These are phyloP conservation scores for Yarrowia porcina DNA, from an alignment of 805 yeast species.

Conservation along the genomic window DNA sequence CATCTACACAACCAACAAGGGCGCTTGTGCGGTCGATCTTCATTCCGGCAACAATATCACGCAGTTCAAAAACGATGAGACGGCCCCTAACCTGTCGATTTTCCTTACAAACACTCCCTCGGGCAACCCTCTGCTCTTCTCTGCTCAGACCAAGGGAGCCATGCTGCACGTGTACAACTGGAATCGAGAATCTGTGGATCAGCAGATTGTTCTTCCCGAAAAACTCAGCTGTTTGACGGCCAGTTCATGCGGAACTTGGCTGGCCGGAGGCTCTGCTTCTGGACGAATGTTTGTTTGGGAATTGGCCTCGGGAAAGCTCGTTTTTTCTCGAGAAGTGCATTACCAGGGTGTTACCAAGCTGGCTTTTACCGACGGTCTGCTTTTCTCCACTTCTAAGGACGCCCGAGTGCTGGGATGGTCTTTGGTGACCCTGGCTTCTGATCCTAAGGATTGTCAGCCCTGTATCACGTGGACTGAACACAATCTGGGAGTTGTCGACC, in stretches of 20 bases:
- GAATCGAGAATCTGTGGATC: slow-evolving; percentile 67
- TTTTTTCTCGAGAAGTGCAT: slow-evolving; percentile 75
- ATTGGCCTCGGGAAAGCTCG: slow-evolving; percentile 65
- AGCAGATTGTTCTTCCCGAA: slow-evolving; percentile 82
- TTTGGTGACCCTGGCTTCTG: slow-evolving; percentile 44
- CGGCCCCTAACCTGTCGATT: slow-evolving; percentile 27
- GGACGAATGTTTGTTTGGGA: slow-evolving; percentile 89
- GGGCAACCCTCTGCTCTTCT: slow-evolving; percentile 31
- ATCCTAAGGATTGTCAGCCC: slow-evolving; percentile 37
- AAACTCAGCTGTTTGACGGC: slow-evolving; percentile 56
- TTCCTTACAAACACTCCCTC: slow-evolving; percentile 12
- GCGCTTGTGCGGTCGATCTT: slow-evolving; percentile 13
- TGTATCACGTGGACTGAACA: slow-evolving; percentile 37
- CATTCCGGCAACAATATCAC: slow-evolving; percentile 12
- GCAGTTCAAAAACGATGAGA: slow-evolving; percentile 4
- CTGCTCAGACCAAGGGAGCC: slow-evolving; percentile 69
- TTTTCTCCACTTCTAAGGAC: slow-evolving; percentile 75
- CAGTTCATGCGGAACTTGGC: slow-evolving; percentile 41
- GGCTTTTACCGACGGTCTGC: slow-evolving; percentile 59
- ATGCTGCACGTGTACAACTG: slow-evolving; percentile 67
- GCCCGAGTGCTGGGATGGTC: slow-evolving; percentile 79
- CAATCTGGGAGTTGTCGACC: slow-evolving; percentile 49
- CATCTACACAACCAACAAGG: slow-evolving; percentile 14
- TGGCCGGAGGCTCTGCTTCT: slow-evolving; percentile 69
- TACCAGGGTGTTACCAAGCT: slow-evolving; percentile 69